Conservation (phyloP, 1,284 basidiomycete genomes). For the Xanthoconium separans region DNA sequence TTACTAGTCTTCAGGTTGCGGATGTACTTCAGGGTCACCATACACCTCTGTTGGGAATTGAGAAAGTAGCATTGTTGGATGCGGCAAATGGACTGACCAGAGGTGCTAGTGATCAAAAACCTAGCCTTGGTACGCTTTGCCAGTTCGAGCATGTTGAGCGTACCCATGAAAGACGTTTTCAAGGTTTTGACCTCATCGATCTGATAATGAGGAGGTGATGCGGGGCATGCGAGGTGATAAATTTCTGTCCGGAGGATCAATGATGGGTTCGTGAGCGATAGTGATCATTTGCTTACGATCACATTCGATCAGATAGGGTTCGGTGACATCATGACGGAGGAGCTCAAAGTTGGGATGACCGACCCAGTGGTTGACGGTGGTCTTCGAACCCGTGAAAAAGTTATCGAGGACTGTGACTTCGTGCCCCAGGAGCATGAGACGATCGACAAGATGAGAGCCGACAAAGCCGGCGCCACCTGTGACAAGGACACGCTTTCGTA, state of each 20-base stretch:
- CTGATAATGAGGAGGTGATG: conserved; percentile 94
- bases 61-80: conserved; percentile 5
- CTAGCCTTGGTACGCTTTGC: conserved; percentile 97
- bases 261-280: neutral
- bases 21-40: conserved; percentile 95
- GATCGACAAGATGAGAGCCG: conserved; percentile 95
- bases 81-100: conserved; percentile 49
- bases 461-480: conserved; percentile 98
- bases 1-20: conserved; percentile 92
- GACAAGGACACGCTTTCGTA: conserved; percentile 87
- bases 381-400: conserved; percentile 97
- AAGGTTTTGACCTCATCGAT: conserved; percentile 95
- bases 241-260: conserved; percentile 64
- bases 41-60: conserved; percentile 74
- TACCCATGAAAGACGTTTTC: conserved; percentile 98
- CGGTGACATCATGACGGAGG: conserved; percentile 94
- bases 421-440: conserved; percentile 96
- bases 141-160: conserved; percentile 97
- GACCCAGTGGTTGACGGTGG: conserved; percentile 91
- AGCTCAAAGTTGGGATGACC: conserved; percentile 99
- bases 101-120: conserved; percentile 94
- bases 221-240: conserved; percentile 95
- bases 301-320: conserved; percentile 96
- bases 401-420: conserved; percentile 98
- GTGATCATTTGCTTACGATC: conserved; percentile 64